A percentile compares a stretch with the other conserved stretches of the same genome.
Conservation (phyloP, 2,329 filamentous ascomycete genomes). For the Venturiaceae sp. region DNA sequence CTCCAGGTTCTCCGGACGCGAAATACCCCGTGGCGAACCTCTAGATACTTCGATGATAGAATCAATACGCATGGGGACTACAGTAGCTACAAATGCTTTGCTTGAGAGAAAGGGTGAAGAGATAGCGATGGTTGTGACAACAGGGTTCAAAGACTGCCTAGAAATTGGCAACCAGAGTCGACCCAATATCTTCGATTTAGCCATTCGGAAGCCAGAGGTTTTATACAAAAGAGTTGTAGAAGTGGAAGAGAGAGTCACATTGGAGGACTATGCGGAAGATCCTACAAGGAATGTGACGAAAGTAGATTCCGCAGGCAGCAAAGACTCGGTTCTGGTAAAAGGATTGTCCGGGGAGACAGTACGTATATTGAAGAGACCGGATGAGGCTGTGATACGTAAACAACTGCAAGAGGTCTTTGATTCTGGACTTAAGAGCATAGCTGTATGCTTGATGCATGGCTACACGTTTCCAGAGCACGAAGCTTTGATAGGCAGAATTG, state of each 20-base stretch:
- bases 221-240: slow-evolving; percentile 81
- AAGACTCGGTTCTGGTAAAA: slow-evolving; percentile 50
- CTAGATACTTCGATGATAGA: slow-evolving; percentile 78
- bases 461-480: slow-evolving; percentile 90
- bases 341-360: slow-evolving; percentile 68
- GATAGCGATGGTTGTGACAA: slow-evolving; percentile 79
- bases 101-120: slow-evolving; percentile 84
- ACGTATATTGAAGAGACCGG: slow-evolving; percentile 55
- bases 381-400: slow-evolving; percentile 43
- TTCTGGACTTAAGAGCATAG: slow-evolving; percentile 67
- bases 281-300: slow-evolving; percentile 55
- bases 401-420: slow-evolving; percentile 60
- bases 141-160: slow-evolving; percentile 79
- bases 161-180: slow-evolving; percentile 85
- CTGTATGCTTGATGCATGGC: slow-evolving; percentile 84
- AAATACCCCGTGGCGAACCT: slow-evolving; percentile 70
- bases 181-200: slow-evolving; percentile 84
- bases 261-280: slow-evolving; percentile 89
- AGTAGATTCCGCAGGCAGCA: slow-evolving; percentile 34
- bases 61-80: slow-evolving; percentile 92
- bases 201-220: slow-evolving; percentile 78
- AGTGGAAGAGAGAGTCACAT: slow-evolving; percentile 79
- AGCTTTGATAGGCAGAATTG: slow-evolving; percentile 63
- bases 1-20: slow-evolving; percentile 61
- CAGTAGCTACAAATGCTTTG: slow-evolving; percentile 85